Conservation (phyloP, 108 stramenopile genomes). For the Phaeodactylum tricornutum region DNA sequence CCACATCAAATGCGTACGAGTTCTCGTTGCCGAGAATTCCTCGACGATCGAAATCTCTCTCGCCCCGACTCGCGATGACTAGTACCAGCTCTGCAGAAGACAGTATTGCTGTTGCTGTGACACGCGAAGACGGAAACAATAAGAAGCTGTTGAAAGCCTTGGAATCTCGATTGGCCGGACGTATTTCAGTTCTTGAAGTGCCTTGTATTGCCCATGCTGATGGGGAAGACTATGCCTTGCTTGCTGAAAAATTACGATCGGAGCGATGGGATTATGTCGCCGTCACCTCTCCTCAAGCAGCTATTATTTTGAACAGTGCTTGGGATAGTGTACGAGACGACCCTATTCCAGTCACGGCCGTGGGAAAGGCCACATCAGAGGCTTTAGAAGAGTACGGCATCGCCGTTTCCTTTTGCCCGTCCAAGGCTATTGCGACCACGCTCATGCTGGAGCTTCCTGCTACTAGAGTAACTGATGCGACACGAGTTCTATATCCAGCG, state of each 20-base stretch:
- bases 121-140: slow-evolving; percentile 82
- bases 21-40: too few relatives aligned
- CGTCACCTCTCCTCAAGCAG: slow-evolving; percentile 82
- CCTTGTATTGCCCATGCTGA: slow-evolving; percentile 80
- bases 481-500: slow-evolving; percentile 66
- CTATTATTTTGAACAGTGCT: slow-evolving; percentile 54
- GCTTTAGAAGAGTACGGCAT: slow-evolving; percentile 33
- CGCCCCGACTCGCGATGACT: too few relatives aligned
- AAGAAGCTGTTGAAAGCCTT: slow-evolving; percentile 45
- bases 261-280: slow-evolving; percentile 56
- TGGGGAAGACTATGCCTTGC: slow-evolving; percentile 47
- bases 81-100: too few relatives aligned
- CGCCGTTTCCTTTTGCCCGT: slow-evolving; percentile 60
- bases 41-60: too few relatives aligned
- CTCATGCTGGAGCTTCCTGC: slow-evolving; percentile 53
- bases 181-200: slow-evolving; percentile 38
- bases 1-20: too few relatives aligned
- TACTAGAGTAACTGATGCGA: slow-evolving; percentile 12
- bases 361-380: slow-evolving; percentile 71
- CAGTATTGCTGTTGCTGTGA: slow-evolving; percentile 49
- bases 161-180: slow-evolving; percentile 5
- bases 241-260: slow-evolving; percentile 24
- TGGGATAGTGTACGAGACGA: slow-evolving; percentile 38
- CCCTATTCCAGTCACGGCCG: slow-evolving; percentile 41
- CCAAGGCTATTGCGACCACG: slow-evolving; percentile 61